These are phyloP conservation scores for Rosa persica DNA, from an alignment of 306 rosid genomes.

Conservation along the genomic window DNA sequence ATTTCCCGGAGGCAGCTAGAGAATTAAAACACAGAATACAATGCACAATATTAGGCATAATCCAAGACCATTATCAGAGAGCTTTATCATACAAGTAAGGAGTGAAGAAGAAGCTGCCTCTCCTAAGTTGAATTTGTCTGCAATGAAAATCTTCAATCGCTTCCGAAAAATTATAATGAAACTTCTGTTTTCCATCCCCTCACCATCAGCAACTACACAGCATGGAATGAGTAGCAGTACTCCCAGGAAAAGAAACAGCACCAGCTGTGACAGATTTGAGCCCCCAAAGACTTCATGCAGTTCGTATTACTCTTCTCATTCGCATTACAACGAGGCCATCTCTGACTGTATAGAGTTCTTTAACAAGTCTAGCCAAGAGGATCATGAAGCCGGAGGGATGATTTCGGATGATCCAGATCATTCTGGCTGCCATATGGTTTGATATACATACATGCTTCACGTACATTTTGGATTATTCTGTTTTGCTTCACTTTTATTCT, in stretches of 20 bases:
- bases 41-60: conserved; percentile 38
- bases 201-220: conserved; percentile 19
- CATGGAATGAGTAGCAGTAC: conserved; percentile 10
- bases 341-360: conserved; percentile 83
- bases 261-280: conserved; percentile 44
- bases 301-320: conserved; percentile 64
- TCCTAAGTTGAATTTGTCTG: conserved; percentile 42
- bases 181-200: conserved; percentile 39
- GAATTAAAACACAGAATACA: conserved; percentile 37
- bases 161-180: conserved; percentile 61
- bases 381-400: conserved; percentile 1
- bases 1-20: conserved; percentile 54
- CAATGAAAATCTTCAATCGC: conserved; percentile 66
- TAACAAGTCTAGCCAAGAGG: conserved; percentile 64
- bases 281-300: conserved; percentile 85
- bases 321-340: conserved; percentile 76
- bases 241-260: conserved; percentile 29
- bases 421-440: conserved; percentile 38
- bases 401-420: conserved; percentile 36
- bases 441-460: conserved; percentile 16
- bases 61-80: conserved; percentile 9
- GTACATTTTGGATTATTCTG: not conserved
- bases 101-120: conserved; percentile 2
- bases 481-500: not conserved
- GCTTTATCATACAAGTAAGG: conserved; percentile 42